Percentiles rank a stretch among this genome's conserved stretches.
Evolutionary conservation across 2,329 filamentous ascomycete species (phyloP).

Genomic region (Fusarium keratoplasticum): DNA sequence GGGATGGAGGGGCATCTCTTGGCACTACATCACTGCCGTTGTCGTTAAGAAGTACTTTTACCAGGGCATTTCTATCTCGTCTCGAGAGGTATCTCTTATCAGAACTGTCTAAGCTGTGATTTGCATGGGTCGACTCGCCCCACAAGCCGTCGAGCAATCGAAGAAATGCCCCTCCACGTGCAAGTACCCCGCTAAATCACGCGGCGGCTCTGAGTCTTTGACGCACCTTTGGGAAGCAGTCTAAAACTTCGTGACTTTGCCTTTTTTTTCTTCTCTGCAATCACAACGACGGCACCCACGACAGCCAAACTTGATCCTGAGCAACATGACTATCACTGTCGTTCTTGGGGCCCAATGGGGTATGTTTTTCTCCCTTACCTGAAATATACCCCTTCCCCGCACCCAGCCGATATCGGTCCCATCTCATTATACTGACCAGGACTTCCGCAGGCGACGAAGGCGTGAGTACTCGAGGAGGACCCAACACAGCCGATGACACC

Average conservation of each 20-base stretch:
- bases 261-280: not conserved
- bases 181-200: not conserved
- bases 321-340: not conserved
- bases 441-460: not conserved
- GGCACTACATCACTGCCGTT: not conserved
- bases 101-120: not conserved
- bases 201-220: not conserved
- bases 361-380: not conserved
- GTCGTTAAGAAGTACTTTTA: not conserved
- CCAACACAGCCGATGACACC: not conserved
- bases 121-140: not conserved
- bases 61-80: not conserved
- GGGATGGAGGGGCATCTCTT: not conserved
- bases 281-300: not conserved
- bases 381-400: not conserved
- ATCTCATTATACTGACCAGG: not conserved
- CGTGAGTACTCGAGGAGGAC: not conserved
- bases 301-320: not conserved
- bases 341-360: not conserved
- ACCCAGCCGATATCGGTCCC: not conserved
- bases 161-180: not conserved
- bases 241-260: not conserved
- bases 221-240: not conserved
- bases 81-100: not conserved
- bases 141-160: not conserved